Evolutionary conservation across 139 green algal species (phyloP).

Genomic region (Micractinium conductrix): DNA sequence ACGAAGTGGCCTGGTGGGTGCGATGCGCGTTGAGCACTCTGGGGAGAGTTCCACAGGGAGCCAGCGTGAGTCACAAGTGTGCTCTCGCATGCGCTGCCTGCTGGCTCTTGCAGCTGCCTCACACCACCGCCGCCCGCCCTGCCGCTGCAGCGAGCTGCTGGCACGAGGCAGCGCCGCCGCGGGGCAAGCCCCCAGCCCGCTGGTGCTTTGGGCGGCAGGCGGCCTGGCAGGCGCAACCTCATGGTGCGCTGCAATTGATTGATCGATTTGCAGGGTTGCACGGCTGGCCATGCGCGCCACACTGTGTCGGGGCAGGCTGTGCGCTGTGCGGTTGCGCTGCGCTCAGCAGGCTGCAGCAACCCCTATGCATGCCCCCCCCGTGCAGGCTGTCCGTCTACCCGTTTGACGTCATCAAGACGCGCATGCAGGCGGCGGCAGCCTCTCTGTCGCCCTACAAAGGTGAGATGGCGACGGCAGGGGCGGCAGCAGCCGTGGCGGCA

Average conservation of each 20-base stretch:
- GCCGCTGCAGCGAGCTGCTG: conserved; percentile 14
- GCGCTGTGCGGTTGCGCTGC: no score
- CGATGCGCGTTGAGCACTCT: not conserved
- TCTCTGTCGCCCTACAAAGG: conserved; percentile 41
- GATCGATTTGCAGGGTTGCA: no score
- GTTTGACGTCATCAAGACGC: conserved; percentile 76
- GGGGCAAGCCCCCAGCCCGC: no score
- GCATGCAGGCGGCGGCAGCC: conserved; percentile 59
- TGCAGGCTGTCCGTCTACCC: conserved; percentile 72
- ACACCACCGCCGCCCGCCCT: not conserved
- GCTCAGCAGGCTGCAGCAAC: no score
- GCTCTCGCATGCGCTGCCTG: not conserved
- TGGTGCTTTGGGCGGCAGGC: conserved; percentile 40
- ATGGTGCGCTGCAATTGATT: no score
- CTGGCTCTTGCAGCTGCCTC: not conserved
- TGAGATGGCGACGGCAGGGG: no score
- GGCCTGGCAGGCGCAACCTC: conserved; percentile 60
- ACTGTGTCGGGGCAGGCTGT: no score
- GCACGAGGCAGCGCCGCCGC: not conserved
- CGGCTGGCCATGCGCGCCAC: no score
- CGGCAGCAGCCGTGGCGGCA: no score
- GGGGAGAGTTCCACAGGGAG: not conserved
- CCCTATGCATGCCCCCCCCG: no score
- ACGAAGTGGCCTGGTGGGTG: conserved; percentile 34
- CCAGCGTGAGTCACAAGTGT: no score